Evolutionary conservation across 2,329 filamentous ascomycete genomes (phyloP), one percentile per base, ranked within the genome.

Genomic region (Diaporthe vaccinii): DNA sequence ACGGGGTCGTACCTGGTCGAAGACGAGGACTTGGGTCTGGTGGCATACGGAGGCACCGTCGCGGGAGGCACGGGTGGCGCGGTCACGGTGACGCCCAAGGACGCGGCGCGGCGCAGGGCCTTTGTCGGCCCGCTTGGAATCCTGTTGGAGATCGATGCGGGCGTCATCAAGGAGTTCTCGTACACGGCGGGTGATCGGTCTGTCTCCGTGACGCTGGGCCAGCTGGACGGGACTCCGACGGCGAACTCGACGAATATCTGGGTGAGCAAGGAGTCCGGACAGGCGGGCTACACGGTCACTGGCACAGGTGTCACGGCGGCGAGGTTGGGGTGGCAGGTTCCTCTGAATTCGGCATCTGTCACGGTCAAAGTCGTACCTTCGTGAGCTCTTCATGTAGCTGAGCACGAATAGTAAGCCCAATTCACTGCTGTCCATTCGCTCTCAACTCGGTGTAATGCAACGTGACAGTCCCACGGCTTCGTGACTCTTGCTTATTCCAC

Each of bases 1-100:
- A 86, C 87, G 5, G 86, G 85, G 0, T 86, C 86, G 0, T 91
- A 90, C 73, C 81, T 91, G 7, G 85, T 86, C 0, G 77, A 86
- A 0, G 86, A 89, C 74, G 73, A 79, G 0, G 82, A 82, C 1
- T 82, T 88, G 5, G 89, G 89, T 0, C 78, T 88, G n/a, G 79
- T 87, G 2, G 86, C 84, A 0, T 91, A 89, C 74, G 89, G 89
- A 0, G 89, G 88, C 0, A 82, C 84, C 1, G 70, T 87, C 0
- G 79, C 81, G 1, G 53, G 25, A 2, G 49, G 46, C 17, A 53
- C 59, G 4, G 73, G 77, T 0, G 79, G 74, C 15, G 77, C 71
- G 0, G 79, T 85, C 14, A 82, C 75, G 0, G 86, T 90, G 0
- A 75, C 81, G 69, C 85, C 86, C 0, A 84, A 80, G 31, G 89